Conservation (phyloP, 78 protist species). For the Dictyostelium firmibasis region DNA sequence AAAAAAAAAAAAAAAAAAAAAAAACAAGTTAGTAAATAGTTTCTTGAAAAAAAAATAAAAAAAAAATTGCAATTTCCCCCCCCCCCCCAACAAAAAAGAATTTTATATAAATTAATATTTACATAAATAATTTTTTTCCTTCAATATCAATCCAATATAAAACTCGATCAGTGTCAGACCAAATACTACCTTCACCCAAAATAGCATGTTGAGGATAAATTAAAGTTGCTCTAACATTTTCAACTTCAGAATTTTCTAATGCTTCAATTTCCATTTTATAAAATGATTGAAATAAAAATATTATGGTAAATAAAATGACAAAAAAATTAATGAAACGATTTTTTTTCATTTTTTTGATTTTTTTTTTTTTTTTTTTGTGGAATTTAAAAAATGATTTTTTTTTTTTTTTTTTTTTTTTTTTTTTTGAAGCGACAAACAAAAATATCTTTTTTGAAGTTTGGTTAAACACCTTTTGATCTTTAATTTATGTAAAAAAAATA, state of each 20-base stretch:
- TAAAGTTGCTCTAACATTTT: neutral
- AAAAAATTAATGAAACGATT: neutral
- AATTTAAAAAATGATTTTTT: neutral
- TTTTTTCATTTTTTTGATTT: neutral
- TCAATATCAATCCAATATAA: conserved; percentile 61
- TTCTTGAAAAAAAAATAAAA: neutral
- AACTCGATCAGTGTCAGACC: conserved; percentile 5
- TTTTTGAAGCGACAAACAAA: neutral
- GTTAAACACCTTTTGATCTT: too few relatives aligned
- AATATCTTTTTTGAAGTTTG: neutral
- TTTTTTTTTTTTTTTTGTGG: neutral
- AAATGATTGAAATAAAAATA: neutral
- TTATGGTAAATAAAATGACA: neutral
- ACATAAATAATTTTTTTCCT: conserved; percentile 30
- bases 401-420: neutral
- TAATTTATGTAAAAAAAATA: too few relatives aligned
- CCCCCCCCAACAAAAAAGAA: too few relatives aligned
- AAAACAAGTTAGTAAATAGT: too few relatives aligned
- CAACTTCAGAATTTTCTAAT: neutral
- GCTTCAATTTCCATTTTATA: neutral
- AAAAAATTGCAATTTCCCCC: too few relatives aligned
- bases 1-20: neutral
- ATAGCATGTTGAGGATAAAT: neutral
- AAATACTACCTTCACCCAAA: conserved; percentile 59
- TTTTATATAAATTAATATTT: too few relatives aligned